These are phyloP conservation scores for Urochloa ruziziensis DNA, from an alignment of 176 grass and related monocot species.

Conservation along the genomic window DNA sequence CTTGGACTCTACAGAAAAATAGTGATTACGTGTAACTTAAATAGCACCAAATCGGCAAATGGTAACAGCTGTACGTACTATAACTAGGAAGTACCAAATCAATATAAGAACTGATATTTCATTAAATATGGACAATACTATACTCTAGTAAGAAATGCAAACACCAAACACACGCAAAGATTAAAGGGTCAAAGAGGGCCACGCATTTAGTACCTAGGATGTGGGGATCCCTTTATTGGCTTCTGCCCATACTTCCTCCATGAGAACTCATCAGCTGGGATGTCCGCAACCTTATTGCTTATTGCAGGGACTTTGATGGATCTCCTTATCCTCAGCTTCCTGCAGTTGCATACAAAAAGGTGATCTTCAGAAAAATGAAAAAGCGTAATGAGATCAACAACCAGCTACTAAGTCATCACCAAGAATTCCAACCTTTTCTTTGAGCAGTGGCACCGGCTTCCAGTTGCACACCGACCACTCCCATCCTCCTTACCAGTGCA, in stretches of 20 bases:
- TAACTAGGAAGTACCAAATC: neutral
- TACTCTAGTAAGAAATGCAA: neutral
- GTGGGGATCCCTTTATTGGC: constrained; percentile 96
- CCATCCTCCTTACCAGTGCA: constrained; percentile 74
- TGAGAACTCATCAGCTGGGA: constrained; percentile 87
- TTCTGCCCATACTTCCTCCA: constrained; percentile 99
- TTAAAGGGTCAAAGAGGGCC: neutral
- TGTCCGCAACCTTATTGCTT: constrained; percentile 94
- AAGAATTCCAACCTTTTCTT: constrained; percentile 80
- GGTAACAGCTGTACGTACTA: neutral
- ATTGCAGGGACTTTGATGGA: constrained; percentile 97
- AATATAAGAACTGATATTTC: neutral
- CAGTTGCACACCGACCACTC: constrained; percentile 56
- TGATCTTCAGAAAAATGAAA: neutral
- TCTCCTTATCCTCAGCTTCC: constrained; percentile 88
- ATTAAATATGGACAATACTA: neutral
- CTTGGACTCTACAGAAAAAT: constrained; percentile 1
- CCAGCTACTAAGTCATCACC: neutral
- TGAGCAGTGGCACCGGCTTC: constrained; percentile 78
- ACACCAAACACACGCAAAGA: neutral
- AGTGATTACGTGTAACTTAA: neutral
- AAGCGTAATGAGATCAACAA: neutral
- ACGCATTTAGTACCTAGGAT: constrained; percentile 78
- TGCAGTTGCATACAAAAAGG: constrained; percentile 14
- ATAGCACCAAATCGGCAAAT: neutral